These are phyloP conservation scores for Periconia sp. DNA, from an alignment of 2,329 filamentous ascomycete species.

Conservation along the genomic window DNA sequence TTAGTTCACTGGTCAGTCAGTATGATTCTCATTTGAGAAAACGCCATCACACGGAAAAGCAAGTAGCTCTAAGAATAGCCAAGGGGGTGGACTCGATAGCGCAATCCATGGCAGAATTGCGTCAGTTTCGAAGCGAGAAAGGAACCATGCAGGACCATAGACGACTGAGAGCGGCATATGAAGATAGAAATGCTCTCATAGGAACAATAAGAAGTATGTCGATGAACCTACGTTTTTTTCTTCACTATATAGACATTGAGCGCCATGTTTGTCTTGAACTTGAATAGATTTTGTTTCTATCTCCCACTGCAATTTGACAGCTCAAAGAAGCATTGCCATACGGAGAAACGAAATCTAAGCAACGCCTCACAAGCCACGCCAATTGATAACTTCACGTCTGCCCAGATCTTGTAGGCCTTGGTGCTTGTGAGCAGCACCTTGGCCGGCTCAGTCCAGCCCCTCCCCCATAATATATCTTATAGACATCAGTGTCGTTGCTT, in stretches of 20 bases:
- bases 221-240: no score
- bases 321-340: neutral
- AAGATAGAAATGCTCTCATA: no score
- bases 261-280: no score
- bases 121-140: slow-evolving; percentile 8
- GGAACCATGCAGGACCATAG: neutral
- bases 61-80: neutral
- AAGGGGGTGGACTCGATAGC: slow-evolving; percentile 11
- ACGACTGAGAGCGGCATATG: no score
- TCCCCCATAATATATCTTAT: neutral
- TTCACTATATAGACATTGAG: no score
- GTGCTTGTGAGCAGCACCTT: slow-evolving; percentile 9
- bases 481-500: neutral
- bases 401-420: slow-evolving; percentile 35
- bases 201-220: no score
- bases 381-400: slow-evolving; percentile 14
- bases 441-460: slow-evolving; percentile 4
- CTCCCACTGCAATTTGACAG: neutral
- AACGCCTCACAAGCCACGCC: slow-evolving; percentile 18
- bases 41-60: neutral
- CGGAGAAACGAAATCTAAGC: slow-evolving; percentile 1
- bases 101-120: slow-evolving; percentile 25
- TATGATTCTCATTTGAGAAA: no score
- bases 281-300: no score
- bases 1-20: no score